These are phyloP conservation scores for Monotropa hypopitys DNA, from an alignment of 179 eudicot species.

Conservation along the genomic window DNA sequence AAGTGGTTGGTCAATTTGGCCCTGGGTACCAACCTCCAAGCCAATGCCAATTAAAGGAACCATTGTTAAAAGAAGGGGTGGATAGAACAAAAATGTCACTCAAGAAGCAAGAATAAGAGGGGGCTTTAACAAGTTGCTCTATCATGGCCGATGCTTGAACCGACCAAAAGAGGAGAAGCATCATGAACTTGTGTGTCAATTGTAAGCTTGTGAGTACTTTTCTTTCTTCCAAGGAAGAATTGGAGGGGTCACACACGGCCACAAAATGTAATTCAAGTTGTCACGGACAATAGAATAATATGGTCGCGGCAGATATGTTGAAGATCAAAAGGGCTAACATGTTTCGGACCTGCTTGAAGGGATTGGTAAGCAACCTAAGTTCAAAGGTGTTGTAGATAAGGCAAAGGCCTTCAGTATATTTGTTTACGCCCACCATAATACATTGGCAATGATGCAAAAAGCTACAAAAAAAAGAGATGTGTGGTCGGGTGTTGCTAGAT, in stretches of 20 bases:
- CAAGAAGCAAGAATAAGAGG: neutral
- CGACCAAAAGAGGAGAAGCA: neutral
- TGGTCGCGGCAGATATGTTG: no score
- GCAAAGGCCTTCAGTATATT: neutral
- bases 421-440: neutral
- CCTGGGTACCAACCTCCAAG: no score
- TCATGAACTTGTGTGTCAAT: no score
- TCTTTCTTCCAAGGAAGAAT: no score
- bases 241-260: no score
- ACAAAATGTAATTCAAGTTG: no score
- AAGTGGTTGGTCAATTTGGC: neutral
- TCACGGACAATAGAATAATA: no score
- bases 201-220: no score
- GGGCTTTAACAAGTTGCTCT: neutral
- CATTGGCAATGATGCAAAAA: neutral
- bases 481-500: neutral
- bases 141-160: neutral
- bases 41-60: no score
- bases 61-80: neutral
- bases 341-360: no score
- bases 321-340: no score
- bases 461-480: neutral
- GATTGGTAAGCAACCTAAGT: neutral
- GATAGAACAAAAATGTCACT: neutral
- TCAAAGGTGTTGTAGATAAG: neutral